Percentiles rank a stretch among this genome's conserved stretches.
Conservation (phyloP, 192 early-diverging fungal genomes). For the Coemansia biformis region DNA sequence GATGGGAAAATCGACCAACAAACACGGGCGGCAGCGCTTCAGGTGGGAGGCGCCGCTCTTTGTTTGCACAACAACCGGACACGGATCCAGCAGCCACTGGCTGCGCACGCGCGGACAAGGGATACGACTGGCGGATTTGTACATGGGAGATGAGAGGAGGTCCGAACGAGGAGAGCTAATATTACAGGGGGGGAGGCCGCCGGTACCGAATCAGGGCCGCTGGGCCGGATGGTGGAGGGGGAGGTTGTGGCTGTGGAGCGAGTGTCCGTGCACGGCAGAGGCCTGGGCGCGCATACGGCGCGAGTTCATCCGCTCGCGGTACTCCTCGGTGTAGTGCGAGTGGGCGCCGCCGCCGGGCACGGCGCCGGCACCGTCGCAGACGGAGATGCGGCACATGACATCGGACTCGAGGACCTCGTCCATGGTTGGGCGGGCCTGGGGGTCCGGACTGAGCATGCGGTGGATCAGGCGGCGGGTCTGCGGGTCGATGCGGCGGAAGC, state of each 20-base stretch:
- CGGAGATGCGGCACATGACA: slow-evolving; percentile 69
- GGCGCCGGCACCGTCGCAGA: slow-evolving; percentile 52
- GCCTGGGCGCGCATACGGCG: slow-evolving; percentile 46
- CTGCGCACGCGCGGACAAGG: too few relatives aligned
- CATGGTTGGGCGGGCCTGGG: slow-evolving; percentile 63
- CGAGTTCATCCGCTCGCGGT: slow-evolving; percentile 44
- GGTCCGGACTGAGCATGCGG: slow-evolving; percentile 75
- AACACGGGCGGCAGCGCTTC: too few relatives aligned
- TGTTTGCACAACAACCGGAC: too few relatives aligned
- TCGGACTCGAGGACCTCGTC: slow-evolving; percentile 63
- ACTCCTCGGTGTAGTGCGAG: slow-evolving; percentile 52
- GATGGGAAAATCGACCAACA: too few relatives aligned
- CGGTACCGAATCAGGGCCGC: too few relatives aligned
- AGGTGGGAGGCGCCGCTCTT: too few relatives aligned
- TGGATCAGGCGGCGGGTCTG: slow-evolving; percentile 69
- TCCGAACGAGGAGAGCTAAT: too few relatives aligned
- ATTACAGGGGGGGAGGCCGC: too few relatives aligned
- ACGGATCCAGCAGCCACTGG: too few relatives aligned
- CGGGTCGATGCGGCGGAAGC: slow-evolving; percentile 66
- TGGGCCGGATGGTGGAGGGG: not conserved
- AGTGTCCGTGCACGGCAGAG: slow-evolving; percentile 1
- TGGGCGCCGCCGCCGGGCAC: slow-evolving; percentile 37
- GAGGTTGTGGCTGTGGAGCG: not conserved
- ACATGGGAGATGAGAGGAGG: too few relatives aligned
- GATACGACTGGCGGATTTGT: too few relatives aligned